phyloP scores from a whole-genome alignment of 2,329 filamentous ascomycete genomes.

The Berkeleyomyces rouxiae region DNA sequence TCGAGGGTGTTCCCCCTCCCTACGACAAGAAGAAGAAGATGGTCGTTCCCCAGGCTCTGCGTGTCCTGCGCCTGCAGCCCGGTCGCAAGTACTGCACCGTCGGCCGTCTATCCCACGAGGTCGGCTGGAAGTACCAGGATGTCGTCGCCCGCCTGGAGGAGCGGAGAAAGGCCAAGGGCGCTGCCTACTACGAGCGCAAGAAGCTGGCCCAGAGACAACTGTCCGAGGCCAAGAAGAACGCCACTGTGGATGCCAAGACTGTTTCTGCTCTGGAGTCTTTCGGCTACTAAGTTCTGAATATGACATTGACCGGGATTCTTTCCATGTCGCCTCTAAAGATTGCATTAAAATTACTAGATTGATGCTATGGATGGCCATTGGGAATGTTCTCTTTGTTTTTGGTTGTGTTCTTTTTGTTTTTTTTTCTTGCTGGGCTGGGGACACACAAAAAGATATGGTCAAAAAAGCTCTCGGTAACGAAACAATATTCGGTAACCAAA shows the following conservation, averaged over 20 bases:
- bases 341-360: slow-evolving; percentile 6
- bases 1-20: slow-evolving; percentile 96
- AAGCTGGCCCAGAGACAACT: slow-evolving; percentile 86
- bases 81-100: slow-evolving; percentile 99
- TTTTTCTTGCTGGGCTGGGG: slow-evolving; percentile 11
- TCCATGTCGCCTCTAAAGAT: slow-evolving; percentile 6
- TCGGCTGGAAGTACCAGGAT: slow-evolving; percentile 99
- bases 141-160: slow-evolving; percentile 97
- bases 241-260: slow-evolving; percentile 72
- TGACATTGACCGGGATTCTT: slow-evolving; percentile 7
- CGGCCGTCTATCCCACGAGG: slow-evolving; percentile 92
- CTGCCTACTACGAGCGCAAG: slow-evolving; percentile 99
- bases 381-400: slow-evolving; percentile 8
- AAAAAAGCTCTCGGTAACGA: slow-evolving; percentile 9
- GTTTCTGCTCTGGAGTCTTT: slow-evolving; percentile 73
- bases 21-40: slow-evolving; percentile 99
- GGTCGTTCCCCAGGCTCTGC: slow-evolving; percentile 95
- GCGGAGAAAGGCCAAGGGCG: slow-evolving; percentile 97
- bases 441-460: slow-evolving; percentile 12
- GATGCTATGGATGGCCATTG: background rate
- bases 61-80: slow-evolving; percentile 91
- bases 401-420: background rate
- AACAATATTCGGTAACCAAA: slow-evolving; percentile 10
- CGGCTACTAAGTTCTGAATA: slow-evolving; percentile 54
- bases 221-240: slow-evolving; percentile 81